Conservation (phyloP, 2,329 filamentous ascomycete species). For the Coleophoma eucalyptorum region DNA sequence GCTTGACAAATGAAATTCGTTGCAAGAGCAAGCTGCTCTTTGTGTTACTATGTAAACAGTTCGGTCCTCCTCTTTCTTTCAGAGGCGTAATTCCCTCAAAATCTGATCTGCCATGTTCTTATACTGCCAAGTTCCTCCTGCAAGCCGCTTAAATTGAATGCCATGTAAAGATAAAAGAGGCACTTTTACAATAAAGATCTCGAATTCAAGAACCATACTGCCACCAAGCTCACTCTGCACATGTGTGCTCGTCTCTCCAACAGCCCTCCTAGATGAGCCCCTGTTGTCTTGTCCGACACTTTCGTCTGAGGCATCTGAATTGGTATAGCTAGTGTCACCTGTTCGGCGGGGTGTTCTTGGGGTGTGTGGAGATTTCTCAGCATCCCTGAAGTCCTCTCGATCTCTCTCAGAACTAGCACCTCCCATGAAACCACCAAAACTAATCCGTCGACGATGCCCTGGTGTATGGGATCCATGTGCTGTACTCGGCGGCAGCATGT, state of each 20-base stretch:
- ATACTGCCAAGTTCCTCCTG: slow-evolving; percentile 96
- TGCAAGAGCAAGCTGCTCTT: slow-evolving; percentile 1
- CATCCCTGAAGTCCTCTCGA: slow-evolving; percentile 67
- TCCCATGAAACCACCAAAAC: slow-evolving; percentile 68
- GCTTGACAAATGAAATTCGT: slow-evolving; percentile 5
- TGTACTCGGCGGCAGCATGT: slow-evolving; percentile 56
- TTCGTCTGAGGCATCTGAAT: slow-evolving; percentile 82
- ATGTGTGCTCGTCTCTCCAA: slow-evolving; percentile 87
- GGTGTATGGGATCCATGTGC: slow-evolving; percentile 38
- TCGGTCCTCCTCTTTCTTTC: background rate
- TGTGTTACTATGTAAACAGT: background rate
- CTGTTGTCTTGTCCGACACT: slow-evolving; percentile 56
- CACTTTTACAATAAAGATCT: slow-evolving; percentile 97
- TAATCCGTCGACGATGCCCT: slow-evolving; percentile 74
- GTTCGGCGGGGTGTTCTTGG: slow-evolving; percentile 40
- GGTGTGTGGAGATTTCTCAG: slow-evolving; percentile 46
- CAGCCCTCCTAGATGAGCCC: slow-evolving; percentile 52
- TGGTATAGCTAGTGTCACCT: slow-evolving; percentile 71
- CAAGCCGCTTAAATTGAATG: slow-evolving; percentile 96
- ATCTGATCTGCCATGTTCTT: slow-evolving; percentile 98
- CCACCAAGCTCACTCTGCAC: slow-evolving; percentile 86
- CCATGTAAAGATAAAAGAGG: slow-evolving; percentile 89
- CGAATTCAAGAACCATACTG: slow-evolving; percentile 82
- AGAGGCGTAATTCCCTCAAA: slow-evolving; percentile 74
- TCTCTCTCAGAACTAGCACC: slow-evolving; percentile 52